Evolutionary conservation across 148 eudicot species (phyloP), one percentile per base, ranked within the genome.

Genomic region (Linanthus parryae): DNA sequence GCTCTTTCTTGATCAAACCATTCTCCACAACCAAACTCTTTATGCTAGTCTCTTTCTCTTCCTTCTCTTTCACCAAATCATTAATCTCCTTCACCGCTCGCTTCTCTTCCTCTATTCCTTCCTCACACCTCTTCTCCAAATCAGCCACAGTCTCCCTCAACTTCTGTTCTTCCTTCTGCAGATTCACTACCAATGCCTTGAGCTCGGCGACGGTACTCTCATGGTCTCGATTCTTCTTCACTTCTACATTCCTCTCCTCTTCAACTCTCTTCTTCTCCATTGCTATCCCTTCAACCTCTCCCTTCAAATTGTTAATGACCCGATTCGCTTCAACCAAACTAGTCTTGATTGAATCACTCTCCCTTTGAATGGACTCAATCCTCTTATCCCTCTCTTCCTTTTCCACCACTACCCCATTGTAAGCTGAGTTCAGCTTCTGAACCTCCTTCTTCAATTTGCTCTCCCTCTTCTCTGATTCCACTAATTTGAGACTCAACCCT

Each of bases 51-150:
- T 67, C 74, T 30, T 23, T 70, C 61, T 48, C 67, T 44, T 63
- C 46, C 51, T 62, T 78, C 35, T 74, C 92, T 25, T 62, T 62
- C 59, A 68, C 26, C 43, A 78, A 53, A 13, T 5, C 51, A 45
- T 43, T 43, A 48, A 71, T 48, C 24, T 73, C 71, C 33, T 18
- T 48, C 17, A 8, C 44, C 67, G 58, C 58, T 25, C 39, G 54
- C 16, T 62, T 68, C 13, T 55, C 45, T 64, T 58, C 75, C 64
- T 45, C 75, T 10, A 16, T 37, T 29, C 61, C 54, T 19, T 55
- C 76, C 52, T 17, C 52, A 52, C 68, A 52, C 16, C 28, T 57
- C 70, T 57, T 69, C 69, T 92, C 96, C 75, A 71, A 62, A 25
- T 72, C 87, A 1, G 40, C 52, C 28, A 69, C 49, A 27, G 18